Evolutionary conservation across 371 early-diverging fungal genomes (phyloP).

Genomic region (Racocetra persica): DNA sequence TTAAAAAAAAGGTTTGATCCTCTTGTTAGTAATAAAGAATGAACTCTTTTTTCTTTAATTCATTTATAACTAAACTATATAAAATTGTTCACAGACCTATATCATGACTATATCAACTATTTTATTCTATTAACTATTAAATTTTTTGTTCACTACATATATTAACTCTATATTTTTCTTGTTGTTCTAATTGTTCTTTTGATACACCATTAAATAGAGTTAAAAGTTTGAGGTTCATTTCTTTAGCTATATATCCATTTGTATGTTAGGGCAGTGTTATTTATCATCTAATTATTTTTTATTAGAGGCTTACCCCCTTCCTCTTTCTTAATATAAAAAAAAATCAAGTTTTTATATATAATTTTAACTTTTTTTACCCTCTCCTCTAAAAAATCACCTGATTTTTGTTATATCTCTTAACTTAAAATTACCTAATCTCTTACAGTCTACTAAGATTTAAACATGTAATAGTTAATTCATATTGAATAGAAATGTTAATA

Average conservation of each 20-base stretch:
- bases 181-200: not conserved
- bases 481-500: not conserved
- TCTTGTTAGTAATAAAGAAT: not conserved
- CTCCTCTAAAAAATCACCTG: too few relatives aligned
- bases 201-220: not conserved
- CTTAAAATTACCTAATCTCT: conserved; percentile 1
- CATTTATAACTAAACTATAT: not conserved
- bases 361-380: too few relatives aligned
- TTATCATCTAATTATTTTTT: too few relatives aligned
- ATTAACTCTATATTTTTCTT: not conserved
- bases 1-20: not conserved
- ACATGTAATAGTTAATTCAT: not conserved
- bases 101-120: not conserved
- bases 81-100: not conserved
- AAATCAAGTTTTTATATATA: too few relatives aligned
- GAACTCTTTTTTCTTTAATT: not conserved
- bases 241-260: not conserved
- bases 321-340: too few relatives aligned
- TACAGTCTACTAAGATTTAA: not conserved
- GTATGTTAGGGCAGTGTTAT: too few relatives aligned
- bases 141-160: not conserved
- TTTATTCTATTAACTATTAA: not conserved
- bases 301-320: too few relatives aligned
- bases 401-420: too few relatives aligned
- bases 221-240: not conserved